phyloP scores from a whole-genome alignment of 148 eudicot species.

The Persicaria maculosa region DNA sequence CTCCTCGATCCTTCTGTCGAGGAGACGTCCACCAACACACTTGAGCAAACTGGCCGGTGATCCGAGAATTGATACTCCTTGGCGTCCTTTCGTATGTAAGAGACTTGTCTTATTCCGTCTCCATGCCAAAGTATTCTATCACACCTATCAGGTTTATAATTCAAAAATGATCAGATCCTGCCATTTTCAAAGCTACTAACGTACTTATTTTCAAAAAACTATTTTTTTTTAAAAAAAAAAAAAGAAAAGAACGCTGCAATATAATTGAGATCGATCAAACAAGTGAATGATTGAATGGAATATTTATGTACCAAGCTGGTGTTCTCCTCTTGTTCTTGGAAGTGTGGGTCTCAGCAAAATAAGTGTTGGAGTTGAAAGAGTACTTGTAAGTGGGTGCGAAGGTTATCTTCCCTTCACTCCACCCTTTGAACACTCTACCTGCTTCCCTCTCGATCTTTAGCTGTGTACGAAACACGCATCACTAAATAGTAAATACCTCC shows the following conservation, averaged over 20 bases:
- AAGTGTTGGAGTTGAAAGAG: conserved; percentile 49
- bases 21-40: conserved; percentile 34
- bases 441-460: conserved; percentile 63
- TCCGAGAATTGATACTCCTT: conserved; percentile 46
- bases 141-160: conserved; percentile 39
- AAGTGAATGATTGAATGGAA: background rate
- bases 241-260: background rate
- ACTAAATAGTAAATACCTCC: background rate
- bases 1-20: conserved; percentile 11
- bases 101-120: conserved; percentile 38
- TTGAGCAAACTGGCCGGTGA: conserved; percentile 65
- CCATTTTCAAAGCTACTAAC: no score
- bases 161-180: no score
- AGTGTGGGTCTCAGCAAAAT: conserved; percentile 41
- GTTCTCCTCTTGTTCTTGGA: conserved; percentile 65
- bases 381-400: conserved; percentile 76
- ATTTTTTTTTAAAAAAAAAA: no score
- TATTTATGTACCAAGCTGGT: conserved; percentile 57
- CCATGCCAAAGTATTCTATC: conserved; percentile 75
- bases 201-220: no score
- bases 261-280: background rate
- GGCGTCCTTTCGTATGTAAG: conserved; percentile 44
- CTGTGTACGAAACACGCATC: conserved; percentile 18
- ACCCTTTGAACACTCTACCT: conserved; percentile 60
- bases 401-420: conserved; percentile 65